Evolutionary conservation across 23 red algal species (phyloP).

Genomic region (Agarophyton chilense): DNA sequence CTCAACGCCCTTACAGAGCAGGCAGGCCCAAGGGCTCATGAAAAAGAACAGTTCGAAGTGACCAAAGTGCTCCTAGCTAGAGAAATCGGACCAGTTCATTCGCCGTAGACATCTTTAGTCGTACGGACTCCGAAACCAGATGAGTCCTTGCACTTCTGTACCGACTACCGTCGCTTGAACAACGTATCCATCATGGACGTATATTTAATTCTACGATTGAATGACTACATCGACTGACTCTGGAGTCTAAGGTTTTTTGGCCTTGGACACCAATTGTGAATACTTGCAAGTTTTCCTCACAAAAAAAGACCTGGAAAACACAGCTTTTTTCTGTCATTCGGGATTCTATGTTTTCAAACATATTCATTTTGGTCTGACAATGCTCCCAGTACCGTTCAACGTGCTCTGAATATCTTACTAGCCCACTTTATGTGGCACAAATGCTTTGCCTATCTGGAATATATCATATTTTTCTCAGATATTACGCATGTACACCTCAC

Average conservation of each 20-base stretch:
- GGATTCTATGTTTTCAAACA: conserved; percentile 11
- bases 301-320: neutral
- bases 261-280: neutral
- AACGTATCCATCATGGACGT: neutral
- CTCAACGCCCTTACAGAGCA: conserved; percentile 25
- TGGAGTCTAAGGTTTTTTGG: neutral
- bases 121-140: conserved; percentile 18
- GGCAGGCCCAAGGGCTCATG: conserved; percentile 1
- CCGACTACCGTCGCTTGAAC: conserved; percentile 6
- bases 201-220: conserved; percentile 13
- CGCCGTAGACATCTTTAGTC: neutral
- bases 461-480: conserved; percentile 14
- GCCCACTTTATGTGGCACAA: neutral
- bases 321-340: neutral
- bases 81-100: conserved; percentile 21
- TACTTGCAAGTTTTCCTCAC: conserved; percentile 15
- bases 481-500: neutral
- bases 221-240: conserved; percentile 28
- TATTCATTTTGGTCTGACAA: neutral
- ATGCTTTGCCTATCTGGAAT: conserved; percentile 14
- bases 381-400: conserved; percentile 28
- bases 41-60: neutral
- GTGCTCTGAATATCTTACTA: conserved; percentile 3
- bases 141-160: neutral
- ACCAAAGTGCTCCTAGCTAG: conserved; percentile 23